These are phyloP conservation scores for Trichomonas gallinae DNA, from an alignment of 208 protist species.

Conservation along the genomic window DNA sequence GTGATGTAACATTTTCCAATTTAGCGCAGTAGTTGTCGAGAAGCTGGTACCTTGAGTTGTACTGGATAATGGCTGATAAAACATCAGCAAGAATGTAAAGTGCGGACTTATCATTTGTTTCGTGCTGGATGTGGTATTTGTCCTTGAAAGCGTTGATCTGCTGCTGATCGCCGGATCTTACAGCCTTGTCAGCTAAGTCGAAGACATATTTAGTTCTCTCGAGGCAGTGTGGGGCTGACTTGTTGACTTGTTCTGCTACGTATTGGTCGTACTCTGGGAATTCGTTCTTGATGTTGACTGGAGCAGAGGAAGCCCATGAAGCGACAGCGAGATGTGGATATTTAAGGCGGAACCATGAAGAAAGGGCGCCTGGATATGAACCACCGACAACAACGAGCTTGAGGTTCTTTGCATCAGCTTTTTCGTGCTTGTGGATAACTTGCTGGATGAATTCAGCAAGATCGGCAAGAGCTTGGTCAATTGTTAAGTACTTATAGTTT, in stretches of 20 bases:
- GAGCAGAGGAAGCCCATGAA: not conserved
- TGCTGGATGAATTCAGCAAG: not conserved
- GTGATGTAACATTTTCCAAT: too few relatives aligned
- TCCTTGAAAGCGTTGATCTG: not conserved
- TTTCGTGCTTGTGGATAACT: not conserved
- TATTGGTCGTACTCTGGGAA: not conserved
- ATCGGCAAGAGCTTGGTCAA: not conserved
- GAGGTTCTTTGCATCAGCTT: too few relatives aligned
- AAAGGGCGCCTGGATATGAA: not conserved
- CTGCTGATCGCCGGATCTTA: not conserved
- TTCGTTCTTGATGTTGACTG: not conserved
- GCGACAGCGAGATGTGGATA: not conserved
- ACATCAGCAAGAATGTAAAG: not conserved
- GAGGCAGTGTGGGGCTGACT: not conserved
- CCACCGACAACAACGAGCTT: not conserved
- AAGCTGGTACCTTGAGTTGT: not conserved
- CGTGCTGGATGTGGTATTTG: not conserved
- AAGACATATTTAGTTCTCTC: not conserved
- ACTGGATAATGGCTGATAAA: not conserved
- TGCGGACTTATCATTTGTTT: not conserved
- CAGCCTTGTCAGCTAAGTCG: not conserved
- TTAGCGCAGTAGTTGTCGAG: not conserved
- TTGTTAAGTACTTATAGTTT: not conserved
- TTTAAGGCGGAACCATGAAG: slow-evolving; percentile 11
- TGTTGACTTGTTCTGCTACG: not conserved